Evolutionary conservation across 2,329 filamentous ascomycete genomes (phyloP).

Genomic region (Conoideocrella luteorostrata): DNA sequence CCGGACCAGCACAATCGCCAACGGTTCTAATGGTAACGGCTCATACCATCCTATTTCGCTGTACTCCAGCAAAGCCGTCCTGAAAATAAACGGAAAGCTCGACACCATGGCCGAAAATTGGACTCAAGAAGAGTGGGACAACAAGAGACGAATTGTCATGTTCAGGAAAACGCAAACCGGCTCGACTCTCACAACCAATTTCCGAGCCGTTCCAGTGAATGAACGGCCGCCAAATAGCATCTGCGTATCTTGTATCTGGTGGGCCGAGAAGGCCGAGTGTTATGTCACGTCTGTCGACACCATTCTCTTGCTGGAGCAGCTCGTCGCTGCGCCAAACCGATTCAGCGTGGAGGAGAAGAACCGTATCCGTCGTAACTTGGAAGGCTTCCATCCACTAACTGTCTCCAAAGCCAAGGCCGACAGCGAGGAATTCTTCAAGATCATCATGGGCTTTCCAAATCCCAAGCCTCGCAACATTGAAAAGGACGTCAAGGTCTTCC

Average conservation of each 20-base stretch:
- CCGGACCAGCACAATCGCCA: slow-evolving; percentile 48
- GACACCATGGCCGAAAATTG: slow-evolving; percentile 78
- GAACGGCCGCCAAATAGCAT: slow-evolving; percentile 79
- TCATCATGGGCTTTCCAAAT: slow-evolving; percentile 95
- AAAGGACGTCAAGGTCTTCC: slow-evolving; percentile 98
- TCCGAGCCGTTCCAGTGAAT: slow-evolving; percentile 70
- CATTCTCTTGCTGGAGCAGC: slow-evolving; percentile 85
- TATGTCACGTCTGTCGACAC: slow-evolving; percentile 97
- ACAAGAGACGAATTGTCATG: slow-evolving; percentile 76
- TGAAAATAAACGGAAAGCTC: slow-evolving; percentile 82
- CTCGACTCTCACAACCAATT: slow-evolving; percentile 73
- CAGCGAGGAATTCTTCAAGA: slow-evolving; percentile 96
- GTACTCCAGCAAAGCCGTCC: slow-evolving; percentile 74
- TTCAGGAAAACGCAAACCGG: slow-evolving; percentile 80
- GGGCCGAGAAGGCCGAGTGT: slow-evolving; percentile 85
- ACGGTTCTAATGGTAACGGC: slow-evolving; percentile 28
- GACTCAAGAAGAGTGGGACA: slow-evolving; percentile 73
- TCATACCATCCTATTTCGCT: slow-evolving; percentile 73
- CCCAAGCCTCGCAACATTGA: slow-evolving; percentile 97
- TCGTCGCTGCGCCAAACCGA: slow-evolving; percentile 66
- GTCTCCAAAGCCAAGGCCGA: slow-evolving; percentile 90
- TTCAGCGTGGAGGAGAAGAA: slow-evolving; percentile 99
- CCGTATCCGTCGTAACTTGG: slow-evolving; percentile 87
- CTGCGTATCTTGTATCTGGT: slow-evolving; percentile 96
- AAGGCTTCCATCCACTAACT: slow-evolving; percentile 86